Evolutionary conservation across 495 filamentous ascomycete genomes (phyloP).

Genomic region (Clavariopsis aquatica): DNA sequence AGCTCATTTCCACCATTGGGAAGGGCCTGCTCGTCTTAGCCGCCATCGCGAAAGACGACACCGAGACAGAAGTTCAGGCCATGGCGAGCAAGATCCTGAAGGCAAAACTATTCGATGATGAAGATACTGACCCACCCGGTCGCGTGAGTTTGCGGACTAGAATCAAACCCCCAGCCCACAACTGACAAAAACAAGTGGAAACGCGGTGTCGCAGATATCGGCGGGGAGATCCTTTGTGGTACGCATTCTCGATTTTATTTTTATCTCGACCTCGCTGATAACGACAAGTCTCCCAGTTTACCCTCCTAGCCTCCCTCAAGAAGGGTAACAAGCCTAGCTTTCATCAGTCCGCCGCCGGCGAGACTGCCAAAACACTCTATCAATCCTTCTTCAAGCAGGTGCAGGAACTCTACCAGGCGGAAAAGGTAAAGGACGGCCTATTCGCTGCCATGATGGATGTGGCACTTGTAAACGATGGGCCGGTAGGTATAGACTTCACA

Average conservation of each 20-base stretch:
- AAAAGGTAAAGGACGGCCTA: slow-evolving; percentile 87
- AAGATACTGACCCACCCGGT: slow-evolving; percentile 53
- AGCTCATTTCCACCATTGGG: slow-evolving; percentile 85
- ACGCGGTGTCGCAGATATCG: slow-evolving; percentile 78
- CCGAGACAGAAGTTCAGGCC: slow-evolving; percentile 79
- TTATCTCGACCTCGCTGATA: not conserved
- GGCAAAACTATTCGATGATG: slow-evolving; percentile 84
- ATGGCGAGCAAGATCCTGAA: slow-evolving; percentile 86
- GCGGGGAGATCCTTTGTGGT: slow-evolving; percentile 91
- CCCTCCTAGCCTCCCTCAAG: slow-evolving; percentile 84
- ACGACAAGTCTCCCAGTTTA: slow-evolving; percentile 90
- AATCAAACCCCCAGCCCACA: slow-evolving; percentile 15
- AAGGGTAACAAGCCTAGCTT: slow-evolving; percentile 97
- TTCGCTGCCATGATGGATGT: slow-evolving; percentile 99
- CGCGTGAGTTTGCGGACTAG: slow-evolving; percentile 19
- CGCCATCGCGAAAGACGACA: slow-evolving; percentile 87
- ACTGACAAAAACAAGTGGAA: slow-evolving; percentile 67
- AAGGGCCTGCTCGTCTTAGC: slow-evolving; percentile 89
- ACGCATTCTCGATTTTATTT: slow-evolving; percentile 38
- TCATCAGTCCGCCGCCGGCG: slow-evolving; percentile 77
- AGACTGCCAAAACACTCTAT: slow-evolving; percentile 79
- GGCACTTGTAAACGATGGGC: slow-evolving; percentile 88
- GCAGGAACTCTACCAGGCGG: slow-evolving; percentile 66
- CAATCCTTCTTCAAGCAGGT: slow-evolving; percentile 77
- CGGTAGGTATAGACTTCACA: slow-evolving; percentile 74